A percentile compares a stretch with the other conserved stretches of the same genome.
phyloP scores from a whole-genome alignment of 2,329 filamentous ascomycete genomes.

The Ascomycota sp. region DNA sequence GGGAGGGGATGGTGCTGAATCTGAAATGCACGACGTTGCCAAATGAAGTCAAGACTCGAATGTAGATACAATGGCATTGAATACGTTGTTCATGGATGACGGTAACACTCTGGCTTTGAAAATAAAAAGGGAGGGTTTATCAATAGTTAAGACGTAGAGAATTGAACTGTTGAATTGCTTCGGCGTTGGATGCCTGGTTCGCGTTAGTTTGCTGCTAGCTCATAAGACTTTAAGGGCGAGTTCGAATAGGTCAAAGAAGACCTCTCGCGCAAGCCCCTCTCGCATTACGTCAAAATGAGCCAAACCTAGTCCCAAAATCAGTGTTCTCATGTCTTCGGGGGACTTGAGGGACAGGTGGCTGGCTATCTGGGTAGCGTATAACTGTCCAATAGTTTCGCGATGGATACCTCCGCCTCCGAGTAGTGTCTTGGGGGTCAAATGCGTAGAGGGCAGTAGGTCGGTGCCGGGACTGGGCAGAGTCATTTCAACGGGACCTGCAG shows the following conservation, averaged over 20 bases:
- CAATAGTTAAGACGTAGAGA: too few species aligned
- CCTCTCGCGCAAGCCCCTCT: conserved; percentile 11
- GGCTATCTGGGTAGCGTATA: conserved; percentile 75
- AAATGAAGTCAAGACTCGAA: too few species aligned
- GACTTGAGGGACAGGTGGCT: conserved; percentile 52
- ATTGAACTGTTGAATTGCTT: too few species aligned
- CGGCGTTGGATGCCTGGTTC: not conserved
- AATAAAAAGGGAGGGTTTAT: too few species aligned
- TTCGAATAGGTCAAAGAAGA: conserved; percentile 43
- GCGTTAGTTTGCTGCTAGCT: not conserved
- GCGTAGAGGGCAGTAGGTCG: conserved; percentile 47
- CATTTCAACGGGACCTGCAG: conserved; percentile 40
- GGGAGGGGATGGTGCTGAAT: too few species aligned
- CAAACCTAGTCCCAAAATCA: conserved; percentile 40
- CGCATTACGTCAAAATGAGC: conserved; percentile 25
- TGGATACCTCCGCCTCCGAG: conserved; percentile 62
- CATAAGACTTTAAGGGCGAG: conserved; percentile 34
- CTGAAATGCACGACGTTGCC: too few species aligned
- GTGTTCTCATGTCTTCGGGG: conserved; percentile 36
- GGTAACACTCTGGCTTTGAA: too few species aligned
- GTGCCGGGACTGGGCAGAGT: conserved; percentile 22
- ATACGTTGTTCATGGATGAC: too few species aligned
- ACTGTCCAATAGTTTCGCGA: conserved; percentile 63
- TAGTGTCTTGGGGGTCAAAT: conserved; percentile 69
- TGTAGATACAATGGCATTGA: not conserved